Conservation (phyloP, 805 yeast species). For the Ogataea wickerhamii region DNA sequence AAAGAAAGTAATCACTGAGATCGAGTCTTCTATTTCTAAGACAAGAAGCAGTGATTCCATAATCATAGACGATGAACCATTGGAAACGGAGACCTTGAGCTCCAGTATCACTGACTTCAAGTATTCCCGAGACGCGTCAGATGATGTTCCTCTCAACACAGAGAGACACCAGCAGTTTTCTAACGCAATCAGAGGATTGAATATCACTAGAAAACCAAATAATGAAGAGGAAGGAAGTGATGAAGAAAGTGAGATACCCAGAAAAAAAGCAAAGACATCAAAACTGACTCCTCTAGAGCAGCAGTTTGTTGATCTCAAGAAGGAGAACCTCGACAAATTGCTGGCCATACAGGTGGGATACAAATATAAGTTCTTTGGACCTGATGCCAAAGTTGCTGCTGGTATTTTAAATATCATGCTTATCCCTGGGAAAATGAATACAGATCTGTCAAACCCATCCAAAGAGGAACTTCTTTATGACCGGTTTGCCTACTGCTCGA, state of each 20-base stretch:
- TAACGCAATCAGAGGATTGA: constrained; percentile 1
- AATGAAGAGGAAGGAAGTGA: constrained; percentile 1
- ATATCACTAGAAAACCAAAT: neutral
- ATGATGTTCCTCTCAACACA: neutral
- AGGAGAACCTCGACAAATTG: constrained; percentile 58
- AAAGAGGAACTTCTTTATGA: constrained; percentile 45
- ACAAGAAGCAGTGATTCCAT: too few species aligned
- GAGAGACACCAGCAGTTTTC: neutral
- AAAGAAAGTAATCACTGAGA: too few species aligned
- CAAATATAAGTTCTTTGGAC: constrained; percentile 81
- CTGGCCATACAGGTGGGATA: constrained; percentile 88
- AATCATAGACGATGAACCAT: neutral
- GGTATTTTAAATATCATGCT: constrained; percentile 64
- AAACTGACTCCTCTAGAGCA: constrained; percentile 74
- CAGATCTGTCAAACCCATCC: constrained; percentile 42
- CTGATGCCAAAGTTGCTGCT: constrained; percentile 75
- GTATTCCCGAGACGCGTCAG: neutral
- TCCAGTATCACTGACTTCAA: neutral
- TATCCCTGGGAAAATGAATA: constrained; percentile 60
- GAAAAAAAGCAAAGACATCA: constrained; percentile 10
- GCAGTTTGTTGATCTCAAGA: constrained; percentile 69
- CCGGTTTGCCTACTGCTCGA: constrained; percentile 76
- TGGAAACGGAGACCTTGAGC: neutral
- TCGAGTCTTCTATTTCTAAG: neutral
- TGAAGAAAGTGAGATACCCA: constrained; percentile 6